Evolutionary conservation across 306 rosid genomes (phyloP), one percentile per base, ranked within the genome.

Genomic region (Vigna hirtella): DNA sequence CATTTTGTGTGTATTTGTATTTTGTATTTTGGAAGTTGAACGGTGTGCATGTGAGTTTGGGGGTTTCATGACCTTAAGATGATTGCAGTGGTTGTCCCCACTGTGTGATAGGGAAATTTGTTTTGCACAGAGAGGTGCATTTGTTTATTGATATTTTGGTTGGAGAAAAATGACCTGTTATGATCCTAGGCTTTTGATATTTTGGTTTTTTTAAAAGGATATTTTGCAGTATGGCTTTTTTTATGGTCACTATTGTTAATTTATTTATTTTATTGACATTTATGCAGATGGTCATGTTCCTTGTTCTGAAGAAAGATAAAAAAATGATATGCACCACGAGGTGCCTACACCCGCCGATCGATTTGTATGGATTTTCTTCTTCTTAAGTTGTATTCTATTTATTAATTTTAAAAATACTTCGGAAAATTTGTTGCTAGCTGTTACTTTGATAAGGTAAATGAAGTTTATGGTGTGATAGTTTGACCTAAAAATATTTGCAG

Each of bases 271-370:
- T 14, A 47, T 47, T 81, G 61, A 67, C 40, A 52, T 69, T 40
- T 64, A 66, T 82, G 82, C 72, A 82, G 89, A 76, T 82, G 74
- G 24, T 11, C 71, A 68, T 26, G 79, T 4, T 6, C 64, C 9
- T 83, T 64, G 4, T 42, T 34, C 88, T 86, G 36, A 63, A 13
- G 22, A 88, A 88, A 67, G 91, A 88, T 64, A 2, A n/a, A 53
- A 88, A 86, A 58, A 2, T n/a, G 16, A 86, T 88, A 79, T 78
- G 89, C 20, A 7, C 58, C 18, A 45, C 81, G 2, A 42, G 0
- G 24, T 70, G 77, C 73, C 11, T 13, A 9, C 43, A 76, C 12
- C 77, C 82, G 32, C 91, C 89, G 0, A 18, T 49, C 45, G 38
- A 63, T 58, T 48, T 86, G 89, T 88, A 86, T 59, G 88, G 5